Base-by-base conservation (phyloP, 257 asterid genomes). In the Solanum chmielewskii region DNA sequence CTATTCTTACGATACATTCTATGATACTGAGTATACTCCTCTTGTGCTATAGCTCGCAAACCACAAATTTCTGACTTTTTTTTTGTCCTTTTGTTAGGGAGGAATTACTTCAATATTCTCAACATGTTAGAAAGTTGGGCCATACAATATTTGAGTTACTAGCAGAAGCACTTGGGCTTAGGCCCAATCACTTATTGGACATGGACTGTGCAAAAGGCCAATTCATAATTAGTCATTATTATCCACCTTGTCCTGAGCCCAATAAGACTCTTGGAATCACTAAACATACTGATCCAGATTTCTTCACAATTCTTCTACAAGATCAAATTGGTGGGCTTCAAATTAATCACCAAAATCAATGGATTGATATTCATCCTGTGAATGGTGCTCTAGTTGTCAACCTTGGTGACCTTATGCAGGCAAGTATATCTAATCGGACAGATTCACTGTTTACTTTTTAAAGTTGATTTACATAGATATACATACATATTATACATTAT, bases 181-280 rank as follows among this genome's bases (percentile, higher is more conserved):
- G 56, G 3, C 33, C 74, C 25, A 87, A 87, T 44, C 86, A 87
- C 62, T 84, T 87, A 9, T 25, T 78, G 62, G 86, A 82, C 23
- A 82, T 82, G 83, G 89, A 69, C 11, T 87, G 89, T 82, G 89
- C 89, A 33, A 81, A 87, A 56, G 89, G 89, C 25, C 89, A 78
- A 69, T 59, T 42, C 49, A 42, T 87, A 25, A 47, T 68, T 5
- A 81, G 86, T 66, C 89, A 87, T 87, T 87, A 82, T 16, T 82
- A 87, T 87, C 89, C 89, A 82, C 49, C 89, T 42, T 87, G 89
- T 35, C 89, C 89, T 21, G 71, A 87, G 49, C 89, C 86, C 70
- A 47, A 87, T 11, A 62, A 11, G 70, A 82, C 89, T 21, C 12
- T 82, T 78, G 89, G 89, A 9, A 87, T 37, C 60, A 82, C 60